Evolutionary conservation across 768 basidiomycete species (phyloP).

Genomic region (Termitomyces titanicus): DNA sequence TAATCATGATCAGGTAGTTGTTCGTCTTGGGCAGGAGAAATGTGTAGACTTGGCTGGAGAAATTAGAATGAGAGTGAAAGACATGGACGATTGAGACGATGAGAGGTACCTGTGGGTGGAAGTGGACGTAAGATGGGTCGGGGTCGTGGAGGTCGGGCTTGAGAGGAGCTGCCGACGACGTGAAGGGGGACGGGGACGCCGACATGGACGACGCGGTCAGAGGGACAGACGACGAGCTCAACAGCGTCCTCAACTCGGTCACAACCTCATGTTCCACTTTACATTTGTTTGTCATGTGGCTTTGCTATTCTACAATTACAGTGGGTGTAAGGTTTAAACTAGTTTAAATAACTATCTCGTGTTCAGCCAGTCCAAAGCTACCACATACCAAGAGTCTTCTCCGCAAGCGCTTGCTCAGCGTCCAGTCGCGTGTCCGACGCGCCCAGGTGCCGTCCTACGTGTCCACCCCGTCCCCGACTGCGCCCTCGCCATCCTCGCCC

Average conservation of each 20-base stretch:
- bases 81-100: conserved; percentile 17
- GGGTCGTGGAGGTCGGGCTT: too few species aligned
- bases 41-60: conserved; percentile 23
- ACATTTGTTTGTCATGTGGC: conserved; percentile 32
- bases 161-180: too few species aligned
- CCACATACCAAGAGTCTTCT: not conserved
- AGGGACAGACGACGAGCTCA: conserved; percentile 14
- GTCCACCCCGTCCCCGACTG: conserved; percentile 3
- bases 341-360: too few species aligned
- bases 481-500: not conserved
- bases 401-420: not conserved
- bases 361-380: too few species aligned
- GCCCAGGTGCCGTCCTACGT: not conserved
- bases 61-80: conserved; percentile 8
- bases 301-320: not conserved
- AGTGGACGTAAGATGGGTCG: conserved; percentile 37
- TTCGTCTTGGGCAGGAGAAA: conserved; percentile 39
- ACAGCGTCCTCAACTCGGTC: conserved; percentile 12
- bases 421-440: not conserved
- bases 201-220: conserved; percentile 32
- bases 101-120: conserved; percentile 28
- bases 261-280: conserved; percentile 36
- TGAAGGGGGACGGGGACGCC: conserved; percentile 37
- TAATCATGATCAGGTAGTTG: conserved; percentile 42
- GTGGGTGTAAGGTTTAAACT: too few species aligned